Percentiles rank a stretch among this genome's conserved stretches.
Conservation (phyloP, 176 grass and related monocot species). For the Hordeum vulgare region DNA sequence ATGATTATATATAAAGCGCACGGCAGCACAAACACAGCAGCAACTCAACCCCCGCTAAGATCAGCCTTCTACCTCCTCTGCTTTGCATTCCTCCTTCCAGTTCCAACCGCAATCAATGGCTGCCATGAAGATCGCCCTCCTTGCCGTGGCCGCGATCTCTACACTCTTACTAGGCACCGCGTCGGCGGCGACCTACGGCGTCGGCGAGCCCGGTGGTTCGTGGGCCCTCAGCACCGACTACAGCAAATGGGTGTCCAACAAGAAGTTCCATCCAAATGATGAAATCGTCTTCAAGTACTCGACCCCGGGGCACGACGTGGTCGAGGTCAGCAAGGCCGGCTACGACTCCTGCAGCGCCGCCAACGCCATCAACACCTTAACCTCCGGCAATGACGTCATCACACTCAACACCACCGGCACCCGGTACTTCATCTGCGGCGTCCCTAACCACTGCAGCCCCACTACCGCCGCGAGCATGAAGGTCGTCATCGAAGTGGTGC, state of each 20-base stretch:
- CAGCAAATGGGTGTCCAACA: slow-evolving; percentile 24
- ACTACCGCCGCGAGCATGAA: slow-evolving; percentile 19
- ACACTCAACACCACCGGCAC: background rate
- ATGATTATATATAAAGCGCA: background rate
- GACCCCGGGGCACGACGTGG: slow-evolving; percentile 12
- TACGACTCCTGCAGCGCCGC: slow-evolving; percentile 31
- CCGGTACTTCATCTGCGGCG: background rate
- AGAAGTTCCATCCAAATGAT: slow-evolving; percentile 40
- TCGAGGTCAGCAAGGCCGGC: slow-evolving; percentile 40
- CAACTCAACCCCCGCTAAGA: background rate
- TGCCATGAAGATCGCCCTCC: background rate
- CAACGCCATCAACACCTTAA: slow-evolving; percentile 18
- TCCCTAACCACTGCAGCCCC: slow-evolving; percentile 22
- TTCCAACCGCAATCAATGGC: background rate
- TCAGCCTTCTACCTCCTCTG: slow-evolving; percentile 1
- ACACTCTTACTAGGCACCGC: background rate
- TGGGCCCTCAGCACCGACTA: slow-evolving; percentile 41
- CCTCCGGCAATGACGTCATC: slow-evolving; percentile 24
- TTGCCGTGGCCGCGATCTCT: background rate
- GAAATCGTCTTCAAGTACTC: slow-evolving; percentile 42
- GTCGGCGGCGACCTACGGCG: slow-evolving; percentile 35
- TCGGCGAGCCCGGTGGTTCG: slow-evolving; percentile 17
- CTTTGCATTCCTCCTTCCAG: slow-evolving; percentile 19
- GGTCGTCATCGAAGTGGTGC: slow-evolving; percentile 28
- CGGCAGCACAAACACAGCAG: background rate